These are phyloP conservation scores for Penicillium sp. DNA, from an alignment of 2,329 filamentous ascomycete species.

Conservation along the genomic window DNA sequence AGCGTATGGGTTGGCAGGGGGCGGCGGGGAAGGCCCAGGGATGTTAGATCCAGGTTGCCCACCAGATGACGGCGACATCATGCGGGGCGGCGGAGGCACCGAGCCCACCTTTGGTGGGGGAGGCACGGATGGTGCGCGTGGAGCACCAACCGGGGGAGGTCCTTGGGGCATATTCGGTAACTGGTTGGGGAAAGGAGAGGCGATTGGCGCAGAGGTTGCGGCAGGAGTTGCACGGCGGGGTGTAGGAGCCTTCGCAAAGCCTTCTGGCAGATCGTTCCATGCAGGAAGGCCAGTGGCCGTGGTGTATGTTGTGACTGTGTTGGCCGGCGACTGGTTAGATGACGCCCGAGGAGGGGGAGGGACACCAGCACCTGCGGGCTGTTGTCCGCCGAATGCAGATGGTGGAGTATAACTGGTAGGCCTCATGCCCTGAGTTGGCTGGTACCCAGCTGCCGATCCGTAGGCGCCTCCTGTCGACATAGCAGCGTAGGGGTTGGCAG, in stretches of 20 bases:
- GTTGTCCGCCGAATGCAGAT: conserved; percentile 46
- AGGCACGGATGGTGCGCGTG: conserved; percentile 68
- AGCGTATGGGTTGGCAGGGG: conserved; percentile 40
- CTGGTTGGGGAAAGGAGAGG: conserved; percentile 72
- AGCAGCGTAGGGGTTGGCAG: conserved; percentile 32
- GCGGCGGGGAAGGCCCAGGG: conserved; percentile 60
- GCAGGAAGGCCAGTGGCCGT: conserved; percentile 69
- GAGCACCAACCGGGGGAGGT: conserved; percentile 56
- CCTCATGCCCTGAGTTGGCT: conserved; percentile 46
- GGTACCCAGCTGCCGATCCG: conserved; percentile 51
- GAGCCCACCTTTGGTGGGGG: conserved; percentile 76
- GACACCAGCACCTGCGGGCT: conserved; percentile 44
- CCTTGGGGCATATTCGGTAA: conserved; percentile 41
- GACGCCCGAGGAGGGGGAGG: conserved; percentile 64
- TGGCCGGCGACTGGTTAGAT: conserved; percentile 60
- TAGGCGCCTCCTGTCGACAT: conserved; percentile 32
- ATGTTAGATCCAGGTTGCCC: conserved; percentile 53
- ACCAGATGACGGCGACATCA: conserved; percentile 66
- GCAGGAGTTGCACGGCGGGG: conserved; percentile 72
- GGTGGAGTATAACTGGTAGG: conserved; percentile 40
- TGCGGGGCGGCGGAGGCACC: conserved; percentile 59
- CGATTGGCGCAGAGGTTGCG: conserved; percentile 58
- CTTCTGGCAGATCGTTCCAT: conserved; percentile 95
- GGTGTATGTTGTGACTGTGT: conserved; percentile 60
- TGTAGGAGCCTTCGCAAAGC: conserved; percentile 67